Percentiles rank a stretch among this genome's conserved stretches.
Conservation (phyloP, 306 rosid genomes). For the Prunus campanulata region DNA sequence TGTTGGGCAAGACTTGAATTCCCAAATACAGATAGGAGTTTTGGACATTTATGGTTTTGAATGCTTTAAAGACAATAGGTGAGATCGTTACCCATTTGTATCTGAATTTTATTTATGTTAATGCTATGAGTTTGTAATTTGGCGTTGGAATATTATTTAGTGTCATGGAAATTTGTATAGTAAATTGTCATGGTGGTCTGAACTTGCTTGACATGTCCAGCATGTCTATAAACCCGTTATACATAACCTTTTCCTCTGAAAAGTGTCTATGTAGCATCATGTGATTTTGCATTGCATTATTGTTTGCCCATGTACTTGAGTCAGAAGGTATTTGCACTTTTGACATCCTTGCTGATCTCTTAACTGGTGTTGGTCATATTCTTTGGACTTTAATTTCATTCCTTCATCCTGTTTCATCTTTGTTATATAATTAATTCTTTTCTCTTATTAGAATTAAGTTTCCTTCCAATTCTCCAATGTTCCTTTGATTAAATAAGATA, state of each 20-base stretch:
- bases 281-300: not conserved
- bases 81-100: not conserved
- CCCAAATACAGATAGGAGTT: slow-evolving; percentile 78
- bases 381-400: not conserved
- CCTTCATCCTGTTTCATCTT: not conserved
- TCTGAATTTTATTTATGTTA: not conserved
- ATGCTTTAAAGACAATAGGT: slow-evolving; percentile 97
- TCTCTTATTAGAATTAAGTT: not conserved
- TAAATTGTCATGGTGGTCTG: not conserved
- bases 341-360: not conserved
- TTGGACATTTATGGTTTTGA: slow-evolving; percentile 98
- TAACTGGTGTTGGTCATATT: not conserved
- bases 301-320: not conserved
- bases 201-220: slow-evolving; percentile 5
- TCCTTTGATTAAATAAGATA: slow-evolving; percentile 19
- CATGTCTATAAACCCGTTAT: not conserved
- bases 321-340: not conserved
- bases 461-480: not conserved
- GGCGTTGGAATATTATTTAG: not conserved
- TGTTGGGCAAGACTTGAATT: slow-evolving; percentile 88
- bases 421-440: not conserved
- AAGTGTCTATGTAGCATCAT: not conserved
- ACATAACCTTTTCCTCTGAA: not conserved
- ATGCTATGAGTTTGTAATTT: not conserved
- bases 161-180: not conserved